A percentile compares a stretch with the other conserved stretches of the same genome.
Conservation (phyloP, 352 stramenopile genomes). For the Phytopythium sindhum region DNA sequence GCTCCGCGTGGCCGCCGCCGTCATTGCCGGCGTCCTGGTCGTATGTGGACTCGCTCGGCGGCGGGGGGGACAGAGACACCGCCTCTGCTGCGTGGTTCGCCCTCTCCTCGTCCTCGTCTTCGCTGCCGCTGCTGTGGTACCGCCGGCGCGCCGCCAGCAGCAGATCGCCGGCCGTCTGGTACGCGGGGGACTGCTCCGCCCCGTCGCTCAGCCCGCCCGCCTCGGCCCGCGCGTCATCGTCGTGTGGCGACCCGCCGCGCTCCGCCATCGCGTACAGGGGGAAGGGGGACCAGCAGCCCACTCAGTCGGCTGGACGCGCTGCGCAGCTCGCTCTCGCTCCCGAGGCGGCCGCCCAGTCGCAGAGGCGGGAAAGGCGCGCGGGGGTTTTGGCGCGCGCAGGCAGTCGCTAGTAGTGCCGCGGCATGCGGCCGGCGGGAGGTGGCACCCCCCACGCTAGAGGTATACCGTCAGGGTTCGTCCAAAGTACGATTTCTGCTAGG, state of each 20-base stretch:
- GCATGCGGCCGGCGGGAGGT: too few species aligned
- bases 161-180: neutral
- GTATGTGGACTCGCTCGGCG: neutral
- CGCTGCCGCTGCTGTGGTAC: conserved; percentile 8
- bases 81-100: neutral
- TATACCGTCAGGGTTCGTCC: too few species aligned
- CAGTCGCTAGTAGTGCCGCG: too few species aligned
- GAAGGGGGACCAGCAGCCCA: too few species aligned
- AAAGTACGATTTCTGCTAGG: too few species aligned
- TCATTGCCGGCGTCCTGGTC: neutral
- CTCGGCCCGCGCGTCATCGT: neutral
- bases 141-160: conserved; percentile 1
- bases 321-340: neutral
- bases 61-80: neutral
- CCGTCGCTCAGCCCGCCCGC: neutral
- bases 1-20: neutral
- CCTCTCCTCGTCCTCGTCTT: conserved; percentile 9
- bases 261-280: neutral
- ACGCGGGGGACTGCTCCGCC: neutral
- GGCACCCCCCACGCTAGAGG: too few species aligned
- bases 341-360: neutral
- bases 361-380: neutral
- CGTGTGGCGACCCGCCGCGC: neutral
- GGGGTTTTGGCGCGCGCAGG: neutral
- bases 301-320: too few species aligned